Evolutionary conservation across 1,139 yeast species (phyloP), one percentile per base, ranked within the genome.

Genomic region (Sugiyamaella castrensis): DNA sequence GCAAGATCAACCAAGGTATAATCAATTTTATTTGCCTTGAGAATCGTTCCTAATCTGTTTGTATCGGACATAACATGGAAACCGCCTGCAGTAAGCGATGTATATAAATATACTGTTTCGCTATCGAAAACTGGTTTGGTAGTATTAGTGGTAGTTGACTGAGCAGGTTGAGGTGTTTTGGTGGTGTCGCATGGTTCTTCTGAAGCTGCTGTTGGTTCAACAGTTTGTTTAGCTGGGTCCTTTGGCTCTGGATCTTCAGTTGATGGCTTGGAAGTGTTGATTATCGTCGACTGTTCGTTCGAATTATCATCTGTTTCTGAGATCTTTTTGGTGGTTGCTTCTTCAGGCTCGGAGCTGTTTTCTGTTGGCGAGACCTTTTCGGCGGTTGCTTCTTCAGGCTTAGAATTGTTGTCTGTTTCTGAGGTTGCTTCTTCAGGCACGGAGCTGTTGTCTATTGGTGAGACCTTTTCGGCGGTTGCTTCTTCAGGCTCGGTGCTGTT

Each of bases 41-140:
- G 75, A 50, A 91, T 87, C 1, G 89, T 84, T 13, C 79, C 78
- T 51, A 92, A 72, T 50, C 92, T 73, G 64, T 86, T 87, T 34
- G 96, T 88, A 58, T 92, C 75, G n/a, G 84, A 79, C 60, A 84
- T 80, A 64, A 89, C 79, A 64, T 86, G 91, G 75, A 84, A 84
- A 1, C 95, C 95, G 39, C 82, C 82, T 30, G 96, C 95, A 0
- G 96, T 95, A 48, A 89, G 73, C 0, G 98, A 91, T 0, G 97
- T 87, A 71, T 76, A 89, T 30, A 91, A 67, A 64, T 37, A 49
- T 3, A 49, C 51, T 12, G 43, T 35, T n/a, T 48, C 44, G 8
- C 41, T 34, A 19, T 45, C 43, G 8, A 45, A 13, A 12, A 40
- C 28, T 24, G 48, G 48, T 16, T 38, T 33, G 29, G 43, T 35